phyloP scores from a whole-genome alignment of 164 flowering plant species.

The Sedum album region DNA sequence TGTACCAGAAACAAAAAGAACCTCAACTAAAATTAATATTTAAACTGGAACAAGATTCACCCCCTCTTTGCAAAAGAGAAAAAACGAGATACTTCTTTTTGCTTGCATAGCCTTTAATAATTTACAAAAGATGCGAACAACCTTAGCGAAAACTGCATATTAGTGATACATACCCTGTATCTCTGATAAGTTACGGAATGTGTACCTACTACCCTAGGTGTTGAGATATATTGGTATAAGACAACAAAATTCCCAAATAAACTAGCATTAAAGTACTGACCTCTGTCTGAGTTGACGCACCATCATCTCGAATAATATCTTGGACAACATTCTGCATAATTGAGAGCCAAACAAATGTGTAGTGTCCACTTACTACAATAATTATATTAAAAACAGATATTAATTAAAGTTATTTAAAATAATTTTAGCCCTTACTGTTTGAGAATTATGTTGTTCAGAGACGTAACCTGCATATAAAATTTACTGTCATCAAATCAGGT shows the following conservation, averaged over 20 bases:
- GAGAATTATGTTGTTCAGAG: constrained; percentile 1
- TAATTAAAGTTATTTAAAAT: not conserved
- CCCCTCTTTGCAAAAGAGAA: not conserved
- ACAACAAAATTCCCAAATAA: no score
- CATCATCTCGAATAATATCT: not conserved
- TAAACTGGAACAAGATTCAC: not conserved
- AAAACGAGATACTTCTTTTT: not conserved
- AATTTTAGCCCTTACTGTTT: not conserved
- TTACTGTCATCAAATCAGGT: not conserved
- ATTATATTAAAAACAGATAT: not conserved
- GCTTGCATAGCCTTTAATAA: not conserved
- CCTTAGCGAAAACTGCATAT: not conserved
- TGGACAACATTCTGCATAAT: not conserved
- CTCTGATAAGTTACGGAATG: not conserved
- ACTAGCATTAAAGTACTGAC: not conserved
- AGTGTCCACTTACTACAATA: not conserved
- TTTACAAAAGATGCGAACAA: not conserved
- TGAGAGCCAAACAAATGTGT: not conserved
- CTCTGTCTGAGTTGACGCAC: not conserved
- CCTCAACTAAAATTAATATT: not conserved
- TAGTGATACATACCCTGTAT: not conserved
- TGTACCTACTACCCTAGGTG: not conserved
- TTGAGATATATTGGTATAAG: not conserved
- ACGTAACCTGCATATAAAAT: not conserved
- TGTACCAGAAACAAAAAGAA: not conserved